phyloP scores from a whole-genome alignment of 805 yeast species.

The Yarrowia sp. region DNA sequence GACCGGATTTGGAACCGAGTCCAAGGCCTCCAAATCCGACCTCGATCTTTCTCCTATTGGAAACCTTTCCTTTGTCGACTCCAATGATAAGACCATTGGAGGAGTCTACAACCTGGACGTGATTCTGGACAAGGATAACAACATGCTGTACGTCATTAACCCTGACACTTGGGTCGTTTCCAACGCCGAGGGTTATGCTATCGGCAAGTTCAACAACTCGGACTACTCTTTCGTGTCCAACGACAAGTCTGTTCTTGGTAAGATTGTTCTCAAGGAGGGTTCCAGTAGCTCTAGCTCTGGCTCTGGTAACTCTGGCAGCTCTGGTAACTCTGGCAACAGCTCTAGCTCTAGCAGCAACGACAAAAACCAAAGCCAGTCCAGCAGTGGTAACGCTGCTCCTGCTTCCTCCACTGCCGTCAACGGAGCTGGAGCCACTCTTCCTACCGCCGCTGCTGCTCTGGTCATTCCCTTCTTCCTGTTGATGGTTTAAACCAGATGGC shows the following conservation, averaged over 20 bases:
- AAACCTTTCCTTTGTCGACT: background rate
- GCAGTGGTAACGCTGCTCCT: background rate
- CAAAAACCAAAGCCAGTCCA: too few relatives aligned
- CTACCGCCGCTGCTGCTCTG: conserved; percentile 15
- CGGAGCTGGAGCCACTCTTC: background rate
- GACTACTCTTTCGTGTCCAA: background rate
- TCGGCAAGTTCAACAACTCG: background rate
- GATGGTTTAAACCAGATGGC: background rate
- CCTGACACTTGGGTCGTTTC: background rate
- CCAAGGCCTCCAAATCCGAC: background rate
- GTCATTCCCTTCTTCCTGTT: background rate
- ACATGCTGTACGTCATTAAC: background rate
- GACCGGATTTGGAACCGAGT: background rate
- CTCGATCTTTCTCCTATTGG: background rate
- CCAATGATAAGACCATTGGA: background rate
- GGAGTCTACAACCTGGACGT: background rate
- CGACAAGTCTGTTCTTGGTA: background rate
- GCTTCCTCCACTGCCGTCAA: background rate
- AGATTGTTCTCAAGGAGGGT: background rate
- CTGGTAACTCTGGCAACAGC: too few relatives aligned
- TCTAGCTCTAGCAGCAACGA: too few relatives aligned
- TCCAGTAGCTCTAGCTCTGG: background rate
- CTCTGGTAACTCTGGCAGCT: background rate
- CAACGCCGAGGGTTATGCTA: background rate
- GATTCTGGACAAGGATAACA: background rate